These are phyloP conservation scores for Ormosia emarginata DNA, from an alignment of 306 rosid species.

Conservation along the genomic window DNA sequence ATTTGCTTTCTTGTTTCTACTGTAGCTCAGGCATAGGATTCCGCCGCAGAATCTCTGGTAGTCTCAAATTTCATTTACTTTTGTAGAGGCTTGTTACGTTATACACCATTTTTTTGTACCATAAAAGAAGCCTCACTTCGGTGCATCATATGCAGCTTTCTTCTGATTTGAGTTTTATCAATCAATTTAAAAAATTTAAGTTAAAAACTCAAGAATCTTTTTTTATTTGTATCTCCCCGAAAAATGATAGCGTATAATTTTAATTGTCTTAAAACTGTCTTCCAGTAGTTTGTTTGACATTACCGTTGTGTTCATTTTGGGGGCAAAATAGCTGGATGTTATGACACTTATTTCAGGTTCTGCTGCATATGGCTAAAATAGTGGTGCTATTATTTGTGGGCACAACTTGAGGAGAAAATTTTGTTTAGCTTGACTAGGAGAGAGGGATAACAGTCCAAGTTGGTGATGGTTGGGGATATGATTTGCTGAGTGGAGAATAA, in stretches of 20 bases:
- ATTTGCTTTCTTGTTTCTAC: constrained; percentile 3
- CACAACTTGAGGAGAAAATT: constrained; percentile 9
- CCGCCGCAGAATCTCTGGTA: neutral
- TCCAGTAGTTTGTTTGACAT: neutral
- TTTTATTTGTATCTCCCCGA: neutral
- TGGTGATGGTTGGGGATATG: constrained; percentile 32
- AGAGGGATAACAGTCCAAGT: constrained; percentile 22
- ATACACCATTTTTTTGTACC: neutral
- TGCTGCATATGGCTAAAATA: constrained; percentile 7
- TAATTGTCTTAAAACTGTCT: neutral
- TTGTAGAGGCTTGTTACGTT: neutral
- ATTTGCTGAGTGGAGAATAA: constrained; percentile 32
- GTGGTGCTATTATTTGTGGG: constrained; percentile 18
- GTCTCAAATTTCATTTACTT: neutral
- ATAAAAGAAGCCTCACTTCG: neutral
- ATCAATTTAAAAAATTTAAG: neutral
- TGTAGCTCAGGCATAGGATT: neutral
- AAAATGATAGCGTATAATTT: neutral
- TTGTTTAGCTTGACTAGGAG: constrained; percentile 5
- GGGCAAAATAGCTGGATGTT: constrained; percentile 11
- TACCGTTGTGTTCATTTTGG: neutral
- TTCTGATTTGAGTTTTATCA: neutral
- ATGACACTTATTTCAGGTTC: constrained; percentile 12
- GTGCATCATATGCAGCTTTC: neutral
- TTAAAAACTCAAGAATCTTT: neutral